Evolutionary conservation across 768 basidiomycete genomes (phyloP).

Genomic region (Mycena galericulata): DNA sequence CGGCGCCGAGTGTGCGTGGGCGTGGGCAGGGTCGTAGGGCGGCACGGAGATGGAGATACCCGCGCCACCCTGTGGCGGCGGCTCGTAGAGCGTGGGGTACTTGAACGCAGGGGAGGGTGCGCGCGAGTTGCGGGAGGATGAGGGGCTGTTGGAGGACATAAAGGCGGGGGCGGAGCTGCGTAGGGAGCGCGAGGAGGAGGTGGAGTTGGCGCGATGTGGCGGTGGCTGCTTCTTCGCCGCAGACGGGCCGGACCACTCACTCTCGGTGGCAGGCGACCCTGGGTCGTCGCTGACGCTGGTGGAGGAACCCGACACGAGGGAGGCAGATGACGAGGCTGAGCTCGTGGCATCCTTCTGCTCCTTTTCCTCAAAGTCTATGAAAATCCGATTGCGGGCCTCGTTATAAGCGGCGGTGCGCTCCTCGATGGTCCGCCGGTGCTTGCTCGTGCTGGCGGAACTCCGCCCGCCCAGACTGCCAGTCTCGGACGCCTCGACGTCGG

Average conservation of each 20-base stretch:
- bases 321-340: slow-evolving; percentile 81
- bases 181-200: slow-evolving; percentile 71
- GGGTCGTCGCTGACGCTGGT: slow-evolving; percentile 68
- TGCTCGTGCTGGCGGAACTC: slow-evolving; percentile 70
- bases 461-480: slow-evolving; percentile 80
- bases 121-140: slow-evolving; percentile 77
- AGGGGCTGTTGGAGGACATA: slow-evolving; percentile 60
- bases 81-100: slow-evolving; percentile 81
- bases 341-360: slow-evolving; percentile 79
- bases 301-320: slow-evolving; percentile 76
- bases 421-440: slow-evolving; percentile 83
- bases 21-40: slow-evolving; percentile 21
- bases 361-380: slow-evolving; percentile 85
- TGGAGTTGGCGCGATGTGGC: slow-evolving; percentile 61
- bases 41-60: slow-evolving; percentile 44
- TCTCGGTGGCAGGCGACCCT: slow-evolving; percentile 82
- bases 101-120: slow-evolving; percentile 83
- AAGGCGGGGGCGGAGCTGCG: slow-evolving; percentile 64
- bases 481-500: slow-evolving; percentile 85
- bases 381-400: slow-evolving; percentile 87
- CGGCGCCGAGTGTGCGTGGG: slow-evolving; percentile 60
- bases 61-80: slow-evolving; percentile 45
- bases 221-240: slow-evolving; percentile 66
- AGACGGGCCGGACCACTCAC: slow-evolving; percentile 76
- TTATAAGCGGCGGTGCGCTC: slow-evolving; percentile 93